Conservation (phyloP, 768 basidiomycete genomes). For the Termitomyces sp. region DNA sequence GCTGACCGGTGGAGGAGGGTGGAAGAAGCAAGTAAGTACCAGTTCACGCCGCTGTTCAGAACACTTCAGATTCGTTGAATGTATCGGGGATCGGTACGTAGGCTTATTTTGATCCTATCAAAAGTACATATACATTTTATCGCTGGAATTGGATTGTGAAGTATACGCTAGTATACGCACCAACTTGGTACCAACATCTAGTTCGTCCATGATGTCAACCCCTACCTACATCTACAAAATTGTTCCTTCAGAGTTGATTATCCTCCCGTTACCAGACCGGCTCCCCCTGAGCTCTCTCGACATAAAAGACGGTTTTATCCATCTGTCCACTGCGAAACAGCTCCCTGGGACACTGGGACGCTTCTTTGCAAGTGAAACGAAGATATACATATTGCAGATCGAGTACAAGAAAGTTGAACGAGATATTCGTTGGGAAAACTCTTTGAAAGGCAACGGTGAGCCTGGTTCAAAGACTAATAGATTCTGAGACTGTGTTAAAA, state of each 20-base stretch:
- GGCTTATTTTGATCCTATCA: background rate
- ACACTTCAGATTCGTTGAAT: no score
- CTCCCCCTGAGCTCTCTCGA: conserved; percentile 55
- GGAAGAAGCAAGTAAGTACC: no score
- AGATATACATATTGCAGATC: conserved; percentile 44
- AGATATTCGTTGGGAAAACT: conserved; percentile 49
- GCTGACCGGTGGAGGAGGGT: no score
- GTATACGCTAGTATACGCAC: background rate
- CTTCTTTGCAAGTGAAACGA: conserved; percentile 42
- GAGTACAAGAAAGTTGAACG: conserved; percentile 37
- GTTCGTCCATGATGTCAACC: conserved; percentile 12
- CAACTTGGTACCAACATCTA: background rate
- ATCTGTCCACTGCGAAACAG: conserved; percentile 55
- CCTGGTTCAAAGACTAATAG: background rate
- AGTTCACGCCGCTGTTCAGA: no score
- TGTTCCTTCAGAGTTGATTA: conserved; percentile 35
- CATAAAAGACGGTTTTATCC: conserved; percentile 45
- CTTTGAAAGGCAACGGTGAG: conserved; percentile 30
- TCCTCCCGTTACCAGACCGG: conserved; percentile 38
- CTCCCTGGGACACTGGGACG: conserved; percentile 42
- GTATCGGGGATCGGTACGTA: background rate
- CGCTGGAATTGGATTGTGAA: background rate
- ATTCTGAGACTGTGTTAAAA: background rate
- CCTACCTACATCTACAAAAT: conserved; percentile 67
- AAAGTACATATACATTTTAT: background rate